phyloP scores from a whole-genome alignment of 2,329 filamentous ascomycete genomes.

The Leptographium radiaticola region DNA sequence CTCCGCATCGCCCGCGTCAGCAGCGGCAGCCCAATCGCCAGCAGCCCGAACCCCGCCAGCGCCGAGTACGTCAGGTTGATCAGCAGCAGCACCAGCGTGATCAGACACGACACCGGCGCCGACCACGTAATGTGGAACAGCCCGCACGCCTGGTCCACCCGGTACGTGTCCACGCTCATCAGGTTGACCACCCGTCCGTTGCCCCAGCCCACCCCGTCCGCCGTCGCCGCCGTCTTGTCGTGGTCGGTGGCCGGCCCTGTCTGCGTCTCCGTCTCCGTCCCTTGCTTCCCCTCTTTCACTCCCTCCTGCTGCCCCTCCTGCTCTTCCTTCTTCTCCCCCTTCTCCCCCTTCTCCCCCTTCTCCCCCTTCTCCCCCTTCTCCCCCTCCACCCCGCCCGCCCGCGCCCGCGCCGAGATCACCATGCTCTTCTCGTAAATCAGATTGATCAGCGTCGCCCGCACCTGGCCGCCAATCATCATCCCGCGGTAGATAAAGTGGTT shows the following conservation, averaged over 20 bases:
- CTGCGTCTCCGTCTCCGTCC: no score
- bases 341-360: conserved; percentile 7
- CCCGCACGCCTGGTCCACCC: conserved; percentile 75
- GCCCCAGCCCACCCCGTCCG: conserved; percentile 73
- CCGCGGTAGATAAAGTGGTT: conserved; percentile 91
- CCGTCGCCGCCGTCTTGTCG: conserved; percentile 21
- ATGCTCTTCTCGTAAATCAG: conserved; percentile 88
- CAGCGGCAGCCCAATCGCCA: conserved; percentile 65
- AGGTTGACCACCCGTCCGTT: conserved; percentile 86
- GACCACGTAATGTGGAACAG: conserved; percentile 91
- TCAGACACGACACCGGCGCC: conserved; percentile 60
- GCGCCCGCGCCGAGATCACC: conserved; percentile 76
- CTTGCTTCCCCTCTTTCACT: conserved; percentile 13
- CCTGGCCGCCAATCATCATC: conserved; percentile 81
- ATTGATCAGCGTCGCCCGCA: conserved; percentile 68
- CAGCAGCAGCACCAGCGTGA: conserved; percentile 68
- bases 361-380: no score
- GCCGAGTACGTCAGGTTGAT: conserved; percentile 86
- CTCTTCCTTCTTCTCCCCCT: conserved; percentile 10
- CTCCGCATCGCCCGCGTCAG: conserved; percentile 65
- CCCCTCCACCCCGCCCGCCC: conserved; percentile 50
- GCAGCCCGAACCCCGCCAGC: conserved; percentile 71
- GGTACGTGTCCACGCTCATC: conserved; percentile 93
- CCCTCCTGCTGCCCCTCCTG: no score
- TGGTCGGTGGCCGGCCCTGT: conserved; percentile 15